Base-by-base conservation (phyloP, 306 rosid species). In the Prinsepia uniflora region DNA sequence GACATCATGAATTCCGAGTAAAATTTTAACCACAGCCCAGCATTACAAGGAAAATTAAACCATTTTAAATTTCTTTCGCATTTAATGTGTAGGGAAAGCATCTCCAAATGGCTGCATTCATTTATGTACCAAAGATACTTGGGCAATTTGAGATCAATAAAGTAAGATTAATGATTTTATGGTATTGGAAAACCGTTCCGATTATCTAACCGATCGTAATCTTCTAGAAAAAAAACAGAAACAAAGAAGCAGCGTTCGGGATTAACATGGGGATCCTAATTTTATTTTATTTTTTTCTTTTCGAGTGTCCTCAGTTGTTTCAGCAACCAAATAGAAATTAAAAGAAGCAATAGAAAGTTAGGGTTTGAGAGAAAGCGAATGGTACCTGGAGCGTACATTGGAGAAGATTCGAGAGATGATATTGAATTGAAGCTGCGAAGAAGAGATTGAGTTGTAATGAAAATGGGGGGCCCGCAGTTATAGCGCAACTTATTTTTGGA, bases 241-340 rank as follows among this genome's bases (percentile, higher is more conserved):
- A 17, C 56, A 50, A 3, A 5, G 20, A 50, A 50, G 9, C 56
- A 17, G 19, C 56, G 22, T 14, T 17, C 8, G 17, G 5, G 56
- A 50, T 50, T 50, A 7, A 50, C 56, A 19, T 2, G 22, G 22
- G 19, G 19, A 50, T 50, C 56, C 15, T 15, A 2, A 50, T 15
- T 50, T 19, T 50, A 13, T 17, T 47, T 30, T 2, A n/a, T n/a
- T 24, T 24, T 24, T 24, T 24, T 24, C 50, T 15, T 48, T 48
- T 48, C 12, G 15, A 50, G 7, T 11, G 20, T 56, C 22, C n/a
- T 56, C 24, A 13, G 68, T 60, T 72, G 47, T 72, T 47, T 36
- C 47, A 1, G 68, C 45, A 72, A 61, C 48, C 60, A 47, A 72
- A 61, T 59, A 61, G 8, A 15, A 20, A 47, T 11, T 44, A 46